Base-by-base conservation (phyloP, 805 yeast genomes). In the Wickerhamomyces mucosus region DNA sequence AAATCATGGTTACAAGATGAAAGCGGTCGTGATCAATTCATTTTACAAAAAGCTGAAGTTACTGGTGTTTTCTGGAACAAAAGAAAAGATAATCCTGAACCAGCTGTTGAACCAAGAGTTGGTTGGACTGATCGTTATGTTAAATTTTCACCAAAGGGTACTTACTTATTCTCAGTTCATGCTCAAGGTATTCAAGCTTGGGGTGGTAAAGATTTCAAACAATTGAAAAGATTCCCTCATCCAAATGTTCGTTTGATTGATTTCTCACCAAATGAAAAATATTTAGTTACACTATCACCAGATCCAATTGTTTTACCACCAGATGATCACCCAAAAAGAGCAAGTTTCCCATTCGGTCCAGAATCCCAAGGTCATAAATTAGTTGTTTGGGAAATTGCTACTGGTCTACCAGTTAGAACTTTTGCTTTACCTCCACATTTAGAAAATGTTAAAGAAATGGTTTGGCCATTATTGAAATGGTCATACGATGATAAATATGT, bases 391-490 rank as follows among this genome's bases (percentile, higher is more conserved):
- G 89, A 88, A 50, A 65, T 88, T 47, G 63, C 69, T 38, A 76
- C 95, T 18, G 89, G 92, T 40, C 68, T 81, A 41, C 83, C 89
- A 29, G 75, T 77, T 40, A 76, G 95, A 56, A 82, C 96, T 12
- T 89, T 92, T 71, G 94, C 96, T 19, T 67, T 89, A 50, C 83
- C 89, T 37, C 82, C 84, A 39, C 67, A 73, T 51, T 63, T 78
- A 52, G 78, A 76, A 51, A 56, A 59, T 29, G 71, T 70, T 59
- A 74, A 70, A 61, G 74, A 69, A 37, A 72, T 77, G 76, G 75
- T 80, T 39, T 92, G 98, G 98, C 98, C 98, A 29, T 73, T 89
- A 50, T 78, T 92, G 56, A 86, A 86, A 63, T 92, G 97, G 97
- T 84, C 96, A 27, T 68, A 63, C 49, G 94, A 92, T 61, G 95